These are phyloP conservation scores for Balakata baccata DNA, from an alignment of 345 rosid genomes.

Conservation along the genomic window DNA sequence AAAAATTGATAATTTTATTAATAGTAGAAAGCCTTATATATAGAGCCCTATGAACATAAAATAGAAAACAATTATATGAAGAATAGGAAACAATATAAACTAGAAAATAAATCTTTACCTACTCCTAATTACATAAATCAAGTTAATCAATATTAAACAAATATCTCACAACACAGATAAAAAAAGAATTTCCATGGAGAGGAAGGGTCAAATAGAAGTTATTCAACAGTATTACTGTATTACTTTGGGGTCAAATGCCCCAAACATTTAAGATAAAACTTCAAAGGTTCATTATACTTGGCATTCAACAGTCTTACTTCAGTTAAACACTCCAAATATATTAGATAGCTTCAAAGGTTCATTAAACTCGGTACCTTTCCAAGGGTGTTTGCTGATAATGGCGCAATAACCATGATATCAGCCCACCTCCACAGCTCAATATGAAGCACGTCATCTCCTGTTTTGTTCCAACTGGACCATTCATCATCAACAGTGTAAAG, in stretches of 20 bases:
- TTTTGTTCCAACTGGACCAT: slow-evolving; percentile 79
- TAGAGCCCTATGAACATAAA: too few relatives aligned
- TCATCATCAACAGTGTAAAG: slow-evolving; percentile 86
- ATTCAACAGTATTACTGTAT: not conserved
- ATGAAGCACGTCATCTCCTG: slow-evolving; percentile 88
- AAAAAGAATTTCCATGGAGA: not conserved
- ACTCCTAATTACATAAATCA: too few relatives aligned
- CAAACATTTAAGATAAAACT: not conserved
- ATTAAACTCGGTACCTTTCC: slow-evolving; percentile 20
- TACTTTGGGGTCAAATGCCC: not conserved
- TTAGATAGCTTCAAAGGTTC: too few relatives aligned
- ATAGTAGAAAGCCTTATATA: too few relatives aligned
- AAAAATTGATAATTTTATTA: too few relatives aligned
- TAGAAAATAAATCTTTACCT: too few relatives aligned
- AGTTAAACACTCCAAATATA: too few relatives aligned
- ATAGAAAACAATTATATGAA: too few relatives aligned
- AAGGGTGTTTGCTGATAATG: slow-evolving; percentile 88
- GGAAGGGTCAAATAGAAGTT: not conserved
- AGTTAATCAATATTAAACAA: too few relatives aligned
- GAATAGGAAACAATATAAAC: too few relatives aligned
- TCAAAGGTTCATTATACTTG: not conserved
- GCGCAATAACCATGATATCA: slow-evolving; percentile 87
- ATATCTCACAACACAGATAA: too few relatives aligned
- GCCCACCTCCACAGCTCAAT: slow-evolving; percentile 93
- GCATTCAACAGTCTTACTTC: too few relatives aligned